phyloP scores from a whole-genome alignment of 176 grass and related monocot genomes.

The Carex scoparia region DNA sequence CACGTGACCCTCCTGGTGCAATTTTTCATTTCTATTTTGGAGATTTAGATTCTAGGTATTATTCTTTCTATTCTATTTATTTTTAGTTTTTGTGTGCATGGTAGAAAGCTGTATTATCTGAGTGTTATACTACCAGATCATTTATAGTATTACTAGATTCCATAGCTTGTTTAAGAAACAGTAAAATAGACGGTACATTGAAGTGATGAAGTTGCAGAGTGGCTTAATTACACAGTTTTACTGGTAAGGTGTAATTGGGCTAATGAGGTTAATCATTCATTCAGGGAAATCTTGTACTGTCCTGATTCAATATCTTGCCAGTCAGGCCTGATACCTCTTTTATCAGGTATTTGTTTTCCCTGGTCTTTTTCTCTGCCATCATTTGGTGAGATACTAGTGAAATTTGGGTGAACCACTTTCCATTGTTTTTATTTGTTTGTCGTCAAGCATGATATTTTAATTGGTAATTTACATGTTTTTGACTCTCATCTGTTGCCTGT shows the following conservation, averaged over 20 bases:
- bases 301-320: neutral
- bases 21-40: constrained; percentile 92
- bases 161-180: neutral
- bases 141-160: neutral
- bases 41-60: constrained; percentile 64
- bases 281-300: neutral
- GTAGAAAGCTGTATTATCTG: neutral
- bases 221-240: neutral
- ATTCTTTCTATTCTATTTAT: neutral
- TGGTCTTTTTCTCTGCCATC: neutral
- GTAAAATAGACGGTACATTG: neutral
- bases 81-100: neutral
- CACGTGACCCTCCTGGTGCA: constrained; percentile 73
- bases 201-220: neutral
- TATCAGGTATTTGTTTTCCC: neutral
- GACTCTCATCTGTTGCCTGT: neutral
- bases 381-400: neutral
- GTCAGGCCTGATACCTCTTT: neutral
- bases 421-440: constrained; percentile 4
- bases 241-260: neutral
- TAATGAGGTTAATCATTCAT: neutral
- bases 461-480: neutral
- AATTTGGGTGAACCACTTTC: neutral
- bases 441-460: neutral
- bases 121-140: neutral